Evolutionary conservation across 305 asterid species (phyloP), one percentile per base, ranked within the genome.

Genomic region (Rubia tinctorum): DNA sequence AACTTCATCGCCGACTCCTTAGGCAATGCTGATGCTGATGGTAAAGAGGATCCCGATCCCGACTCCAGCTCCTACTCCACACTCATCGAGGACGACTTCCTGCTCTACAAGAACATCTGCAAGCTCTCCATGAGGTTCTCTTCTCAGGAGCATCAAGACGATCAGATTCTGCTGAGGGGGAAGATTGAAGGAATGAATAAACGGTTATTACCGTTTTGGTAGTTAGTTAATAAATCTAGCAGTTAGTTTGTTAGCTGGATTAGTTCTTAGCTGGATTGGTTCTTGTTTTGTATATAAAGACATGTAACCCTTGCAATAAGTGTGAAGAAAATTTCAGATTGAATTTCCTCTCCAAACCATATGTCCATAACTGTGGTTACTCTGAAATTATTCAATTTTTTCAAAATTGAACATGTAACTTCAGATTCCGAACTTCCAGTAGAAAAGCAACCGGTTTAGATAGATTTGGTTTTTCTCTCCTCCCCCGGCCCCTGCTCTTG

Each of bases 111-210:
- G 94, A 95, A 95, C 82, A 80, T 95, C 78, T 92, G 99, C 90
- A 95, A 95, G 73, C 82, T 95, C 77, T 95, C 99, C 47, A 95
- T 95, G 99, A 95, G 92, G 69, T 90, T 90, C 80, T 90, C 99
- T 6, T 85, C 97, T 7, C 94, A 87, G 79, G 98, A 95, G 83
- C 88, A 85, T 76, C 75, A 89, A 6, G 98, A 92, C 83, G 99
- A 95, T 82, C 98, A 95, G 79, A 92, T 95, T 79, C 92, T 95
- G 70, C 77, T 92, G 83, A 90, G 97, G 84, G 99, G 99, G 39
- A 95, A 95, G 81, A 81, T 90, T n/a, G n/a, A n/a, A n/a, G n/a
- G n/a, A n/a, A n/a, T n/a, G n/a, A n/a, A n/a, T n/a, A n/a, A n/a
- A n/a, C n/a, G n/a, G n/a, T n/a, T n/a, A n/a, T n/a, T n/a, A n/a